Conservation (phyloP, 2,329 filamentous ascomycete genomes). For the Plenodomus biglobosus region DNA sequence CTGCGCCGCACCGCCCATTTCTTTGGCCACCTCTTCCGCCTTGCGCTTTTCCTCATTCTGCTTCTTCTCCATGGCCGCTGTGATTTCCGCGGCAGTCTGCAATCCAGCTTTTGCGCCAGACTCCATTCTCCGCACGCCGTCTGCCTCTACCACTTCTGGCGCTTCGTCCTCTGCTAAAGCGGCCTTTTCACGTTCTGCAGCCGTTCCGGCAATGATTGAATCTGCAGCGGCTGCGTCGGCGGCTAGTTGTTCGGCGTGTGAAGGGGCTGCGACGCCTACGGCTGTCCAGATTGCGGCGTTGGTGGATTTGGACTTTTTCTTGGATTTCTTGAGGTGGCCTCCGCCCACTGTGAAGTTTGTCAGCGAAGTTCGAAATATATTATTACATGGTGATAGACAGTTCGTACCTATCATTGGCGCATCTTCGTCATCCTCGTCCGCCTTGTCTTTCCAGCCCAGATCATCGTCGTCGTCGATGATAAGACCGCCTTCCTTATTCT, state of each 20-base stretch:
- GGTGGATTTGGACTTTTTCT: constrained; percentile 59
- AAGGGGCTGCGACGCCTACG: constrained; percentile 58
- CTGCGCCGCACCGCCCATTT: constrained; percentile 44
- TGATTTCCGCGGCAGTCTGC: constrained; percentile 77
- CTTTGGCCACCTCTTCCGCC: constrained; percentile 44
- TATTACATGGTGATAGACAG: constrained; percentile 21
- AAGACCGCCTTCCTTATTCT: constrained; percentile 46
- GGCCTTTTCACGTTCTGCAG: constrained; percentile 60
- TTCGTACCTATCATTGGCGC: constrained; percentile 46
- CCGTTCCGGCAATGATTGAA: constrained; percentile 73
- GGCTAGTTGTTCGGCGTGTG: constrained; percentile 60
- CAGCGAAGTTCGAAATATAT: constrained; percentile 3
- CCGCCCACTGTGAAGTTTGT: constrained; percentile 37
- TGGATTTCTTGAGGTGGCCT: constrained; percentile 50
- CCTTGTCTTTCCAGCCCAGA: constrained; percentile 53
- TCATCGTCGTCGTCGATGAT: constrained; percentile 58
- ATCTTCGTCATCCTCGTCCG: constrained; percentile 59
- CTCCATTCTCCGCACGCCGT: constrained; percentile 66
- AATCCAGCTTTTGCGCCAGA: constrained; percentile 85
- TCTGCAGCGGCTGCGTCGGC: constrained; percentile 76
- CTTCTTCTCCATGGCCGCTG: constrained; percentile 59
- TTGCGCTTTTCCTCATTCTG: constrained; percentile 63
- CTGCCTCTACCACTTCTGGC: constrained; percentile 42
- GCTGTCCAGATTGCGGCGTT: constrained; percentile 64
- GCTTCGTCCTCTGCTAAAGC: constrained; percentile 50